Evolutionary conservation across 1,139 yeast species (phyloP).

Genomic region (Lodderomyces theae): DNA sequence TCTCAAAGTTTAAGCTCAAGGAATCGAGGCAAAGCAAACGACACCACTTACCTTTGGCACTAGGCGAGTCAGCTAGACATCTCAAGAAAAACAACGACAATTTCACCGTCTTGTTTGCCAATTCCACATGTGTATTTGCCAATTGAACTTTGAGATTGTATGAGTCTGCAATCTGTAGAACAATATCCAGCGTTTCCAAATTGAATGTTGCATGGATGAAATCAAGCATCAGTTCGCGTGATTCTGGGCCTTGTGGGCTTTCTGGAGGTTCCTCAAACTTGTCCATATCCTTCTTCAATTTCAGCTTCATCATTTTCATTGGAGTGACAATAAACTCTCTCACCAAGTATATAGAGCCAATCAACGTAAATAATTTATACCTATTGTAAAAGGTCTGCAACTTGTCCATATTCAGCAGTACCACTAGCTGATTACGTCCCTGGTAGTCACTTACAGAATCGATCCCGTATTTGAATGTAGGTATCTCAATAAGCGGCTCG

Average conservation of each 20-base stretch:
- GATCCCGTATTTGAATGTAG: conserved; percentile 8
- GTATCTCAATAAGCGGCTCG: conserved; percentile 10
- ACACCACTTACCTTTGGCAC: conserved; percentile 47
- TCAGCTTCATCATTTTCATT: conserved; percentile 21
- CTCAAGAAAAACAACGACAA: conserved; percentile 39
- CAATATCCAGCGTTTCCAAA: conserved; percentile 24
- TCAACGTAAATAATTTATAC: conserved; percentile 47
- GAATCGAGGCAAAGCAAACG: conserved; percentile 47
- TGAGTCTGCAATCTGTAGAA: conserved; percentile 41
- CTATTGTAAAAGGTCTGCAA: conserved; percentile 42
- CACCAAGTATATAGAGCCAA: conserved; percentile 55
- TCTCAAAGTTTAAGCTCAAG: conserved; percentile 19
- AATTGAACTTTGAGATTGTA: conserved; percentile 50
- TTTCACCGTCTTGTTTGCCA: conserved; percentile 19
- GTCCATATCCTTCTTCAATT: conserved; percentile 20
- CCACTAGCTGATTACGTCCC: conserved; percentile 12
- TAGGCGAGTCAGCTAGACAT: conserved; percentile 55
- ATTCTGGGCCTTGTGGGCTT: background rate
- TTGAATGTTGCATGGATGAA: conserved; percentile 18
- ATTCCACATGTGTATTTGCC: conserved; percentile 21
- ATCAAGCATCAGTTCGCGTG: conserved; percentile 10
- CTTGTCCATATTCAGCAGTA: conserved; percentile 17
- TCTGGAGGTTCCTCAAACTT: conserved; percentile 11
- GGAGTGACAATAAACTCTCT: conserved; percentile 46
- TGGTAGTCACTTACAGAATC: conserved; percentile 8